phyloP scores from a whole-genome alignment of 1,139 yeast species.

The Blastobotrys serpentis region DNA sequence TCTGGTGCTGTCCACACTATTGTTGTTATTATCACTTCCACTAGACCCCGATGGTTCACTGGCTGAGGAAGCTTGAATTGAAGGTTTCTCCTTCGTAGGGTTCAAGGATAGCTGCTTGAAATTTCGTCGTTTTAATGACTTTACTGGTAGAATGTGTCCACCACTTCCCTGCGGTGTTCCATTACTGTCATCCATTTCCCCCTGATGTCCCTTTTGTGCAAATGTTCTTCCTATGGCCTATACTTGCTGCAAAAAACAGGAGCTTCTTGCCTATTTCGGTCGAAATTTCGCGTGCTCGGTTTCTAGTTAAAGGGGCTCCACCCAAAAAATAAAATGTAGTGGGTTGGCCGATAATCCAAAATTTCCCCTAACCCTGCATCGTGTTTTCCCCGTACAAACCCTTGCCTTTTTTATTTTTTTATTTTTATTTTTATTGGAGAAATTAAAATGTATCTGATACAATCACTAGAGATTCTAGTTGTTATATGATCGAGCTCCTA shows the following conservation, averaged over 20 bases:
- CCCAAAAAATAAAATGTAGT: background rate
- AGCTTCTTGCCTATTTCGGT: constrained; percentile 4
- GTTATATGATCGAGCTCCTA: no score
- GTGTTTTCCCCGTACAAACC: no score
- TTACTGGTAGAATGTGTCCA: constrained; percentile 44
- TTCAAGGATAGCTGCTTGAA: constrained; percentile 65
- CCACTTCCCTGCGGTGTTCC: background rate
- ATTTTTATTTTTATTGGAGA: no score
- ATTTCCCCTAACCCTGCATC: no score
- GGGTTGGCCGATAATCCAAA: no score
- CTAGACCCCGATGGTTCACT: constrained; percentile 19
- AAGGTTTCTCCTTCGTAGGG: constrained; percentile 15
- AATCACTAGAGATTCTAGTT: no score
- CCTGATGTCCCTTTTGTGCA: background rate
- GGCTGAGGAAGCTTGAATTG: constrained; percentile 19
- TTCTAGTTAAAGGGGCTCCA: background rate
- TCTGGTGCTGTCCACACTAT: constrained; percentile 19
- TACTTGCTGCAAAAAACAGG: background rate
- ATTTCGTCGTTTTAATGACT: constrained; percentile 69
- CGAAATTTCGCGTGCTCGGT: constrained; percentile 2
- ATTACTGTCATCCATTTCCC: background rate
- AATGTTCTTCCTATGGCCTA: background rate
- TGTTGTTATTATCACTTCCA: constrained; percentile 30
- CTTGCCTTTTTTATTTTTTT: no score
- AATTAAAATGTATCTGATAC: no score